phyloP scores from a whole-genome alignment of 2,329 filamentous ascomycete species.

The Ophiosphaerella narmari region DNA sequence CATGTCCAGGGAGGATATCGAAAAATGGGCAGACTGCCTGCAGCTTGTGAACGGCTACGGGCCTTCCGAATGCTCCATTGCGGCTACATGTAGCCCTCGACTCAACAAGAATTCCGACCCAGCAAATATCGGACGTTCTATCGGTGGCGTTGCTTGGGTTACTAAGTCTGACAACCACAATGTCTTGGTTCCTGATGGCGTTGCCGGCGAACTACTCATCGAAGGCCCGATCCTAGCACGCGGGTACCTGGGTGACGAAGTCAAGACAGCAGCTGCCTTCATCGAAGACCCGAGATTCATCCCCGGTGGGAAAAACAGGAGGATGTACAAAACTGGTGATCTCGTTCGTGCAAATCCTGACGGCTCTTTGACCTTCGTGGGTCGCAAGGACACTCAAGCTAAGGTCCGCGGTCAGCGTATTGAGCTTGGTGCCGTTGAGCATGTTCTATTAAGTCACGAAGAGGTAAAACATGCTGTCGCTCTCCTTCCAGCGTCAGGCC shows the following conservation, averaged over 20 bases:
- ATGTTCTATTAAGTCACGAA: too few species aligned
- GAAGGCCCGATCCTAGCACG: slow-evolving; percentile 55
- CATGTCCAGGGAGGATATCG: slow-evolving; percentile 22
- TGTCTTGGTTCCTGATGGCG: slow-evolving; percentile 13
- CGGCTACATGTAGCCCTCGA: slow-evolving; percentile 33
- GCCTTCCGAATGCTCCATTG: slow-evolving; percentile 44
- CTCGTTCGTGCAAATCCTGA: not conserved
- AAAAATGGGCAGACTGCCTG: slow-evolving; percentile 44
- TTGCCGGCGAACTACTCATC: slow-evolving; percentile 57
- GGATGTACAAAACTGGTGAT: slow-evolving; percentile 5
- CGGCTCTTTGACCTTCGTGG: slow-evolving; percentile 18
- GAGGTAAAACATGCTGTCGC: slow-evolving; percentile 4
- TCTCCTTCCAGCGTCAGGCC: slow-evolving; percentile 7
- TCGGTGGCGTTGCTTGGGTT: slow-evolving; percentile 50
- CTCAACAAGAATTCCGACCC: slow-evolving; percentile 19
- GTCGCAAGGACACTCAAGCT: slow-evolving; percentile 23
- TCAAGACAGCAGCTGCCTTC: slow-evolving; percentile 36
- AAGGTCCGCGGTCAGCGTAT: slow-evolving; percentile 48
- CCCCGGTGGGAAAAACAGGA: slow-evolving; percentile 8
- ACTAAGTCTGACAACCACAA: slow-evolving; percentile 9
- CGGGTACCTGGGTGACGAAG: slow-evolving; percentile 26
- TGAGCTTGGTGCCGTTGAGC: slow-evolving; percentile 44
- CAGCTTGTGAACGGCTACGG: slow-evolving; percentile 48
- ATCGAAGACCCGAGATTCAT: slow-evolving; percentile 21
- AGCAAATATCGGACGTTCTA: slow-evolving; percentile 41